phyloP scores from a whole-genome alignment of 768 basidiomycete species.

The Rhodocollybia butyracea region DNA sequence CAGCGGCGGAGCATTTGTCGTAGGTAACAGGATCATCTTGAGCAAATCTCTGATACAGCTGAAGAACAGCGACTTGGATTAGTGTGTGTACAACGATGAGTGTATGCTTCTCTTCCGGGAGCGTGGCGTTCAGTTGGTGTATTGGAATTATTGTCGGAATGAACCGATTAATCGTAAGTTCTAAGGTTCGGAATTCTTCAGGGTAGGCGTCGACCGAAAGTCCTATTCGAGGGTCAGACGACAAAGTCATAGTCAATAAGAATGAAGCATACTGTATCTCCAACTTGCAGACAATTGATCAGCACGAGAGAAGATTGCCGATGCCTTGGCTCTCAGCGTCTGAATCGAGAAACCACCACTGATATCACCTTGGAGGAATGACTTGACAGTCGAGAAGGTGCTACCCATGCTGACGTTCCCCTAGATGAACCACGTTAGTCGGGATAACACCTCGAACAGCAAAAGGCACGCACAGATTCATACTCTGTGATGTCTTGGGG shows the following conservation, averaged over 20 bases:
- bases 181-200: constrained; percentile 59
- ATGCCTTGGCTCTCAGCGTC: constrained; percentile 70
- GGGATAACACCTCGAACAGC: constrained; percentile 7
- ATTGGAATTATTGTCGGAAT: constrained; percentile 59
- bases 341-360: constrained; percentile 59
- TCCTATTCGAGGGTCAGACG: constrained; percentile 27
- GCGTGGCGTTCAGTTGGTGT: constrained; percentile 52
- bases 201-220: constrained; percentile 43
- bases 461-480: constrained; percentile 50
- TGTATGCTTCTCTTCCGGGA: constrained; percentile 55
- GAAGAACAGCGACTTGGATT: constrained; percentile 62
- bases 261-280: constrained; percentile 48
- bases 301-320: constrained; percentile 71
- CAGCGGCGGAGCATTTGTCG: constrained; percentile 65
- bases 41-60: constrained; percentile 60
- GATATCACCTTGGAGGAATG: constrained; percentile 60
- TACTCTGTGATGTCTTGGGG: constrained; percentile 73
- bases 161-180: constrained; percentile 63
- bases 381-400: constrained; percentile 55
- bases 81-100: constrained; percentile 63
- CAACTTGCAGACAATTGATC: constrained; percentile 57
- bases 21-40: constrained; percentile 57
- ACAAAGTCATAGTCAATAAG: constrained; percentile 8
- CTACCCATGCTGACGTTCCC: constrained; percentile 51
- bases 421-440: constrained; percentile 31